Evolutionary conservation across 345 rosid species (phyloP).

Genomic region (Ailanthus altissimus): DNA sequence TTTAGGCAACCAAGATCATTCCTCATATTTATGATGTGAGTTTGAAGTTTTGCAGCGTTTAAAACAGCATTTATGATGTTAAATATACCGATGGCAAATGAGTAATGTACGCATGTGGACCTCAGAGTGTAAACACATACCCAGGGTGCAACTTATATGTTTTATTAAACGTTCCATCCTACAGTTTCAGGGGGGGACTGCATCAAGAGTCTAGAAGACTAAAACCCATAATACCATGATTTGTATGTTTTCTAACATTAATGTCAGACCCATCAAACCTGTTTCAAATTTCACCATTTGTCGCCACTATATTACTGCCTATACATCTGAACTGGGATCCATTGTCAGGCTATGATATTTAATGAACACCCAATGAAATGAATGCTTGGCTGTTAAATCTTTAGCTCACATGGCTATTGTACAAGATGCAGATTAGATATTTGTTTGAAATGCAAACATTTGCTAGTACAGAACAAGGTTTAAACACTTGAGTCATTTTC

Average conservation of each 20-base stretch:
- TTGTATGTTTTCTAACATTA: background rate
- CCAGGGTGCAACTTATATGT: background rate
- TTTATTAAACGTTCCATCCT: background rate
- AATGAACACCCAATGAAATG: background rate
- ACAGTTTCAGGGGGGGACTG: background rate
- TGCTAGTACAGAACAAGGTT: too few relatives aligned
- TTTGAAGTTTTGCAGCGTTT: conserved; percentile 1
- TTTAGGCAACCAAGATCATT: background rate
- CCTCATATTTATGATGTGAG: background rate
- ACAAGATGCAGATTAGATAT: too few relatives aligned
- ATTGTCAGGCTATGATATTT: background rate
- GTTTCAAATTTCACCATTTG: background rate
- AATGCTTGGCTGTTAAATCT: background rate
- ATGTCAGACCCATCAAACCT: background rate
- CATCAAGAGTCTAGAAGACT: background rate
- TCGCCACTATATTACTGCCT: background rate
- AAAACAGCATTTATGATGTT: too few relatives aligned
- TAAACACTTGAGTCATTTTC: too few relatives aligned
- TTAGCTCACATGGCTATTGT: background rate
- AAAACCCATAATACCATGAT: background rate
- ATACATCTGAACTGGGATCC: background rate
- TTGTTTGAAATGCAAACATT: too few relatives aligned
- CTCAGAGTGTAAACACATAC: background rate
- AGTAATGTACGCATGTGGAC: background rate
- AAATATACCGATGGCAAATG: background rate